A percentile compares a stretch with the other conserved stretches of the same genome.
phyloP scores from a whole-genome alignment of 176 grass and related monocot genomes.

The Phragmites australis region DNA sequence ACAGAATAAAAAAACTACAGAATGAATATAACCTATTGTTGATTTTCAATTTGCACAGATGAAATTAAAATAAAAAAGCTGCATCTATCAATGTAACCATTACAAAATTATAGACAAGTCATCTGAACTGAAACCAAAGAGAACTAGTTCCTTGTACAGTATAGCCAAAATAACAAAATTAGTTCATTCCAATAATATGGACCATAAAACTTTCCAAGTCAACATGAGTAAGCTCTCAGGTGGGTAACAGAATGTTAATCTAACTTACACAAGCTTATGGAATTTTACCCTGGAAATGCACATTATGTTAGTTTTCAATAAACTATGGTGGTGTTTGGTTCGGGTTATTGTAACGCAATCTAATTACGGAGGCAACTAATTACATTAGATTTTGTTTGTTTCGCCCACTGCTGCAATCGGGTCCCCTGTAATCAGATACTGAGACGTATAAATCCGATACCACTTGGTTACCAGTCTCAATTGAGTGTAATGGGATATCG shows the following conservation, averaged over 20 bases:
- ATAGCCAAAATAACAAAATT: not conserved
- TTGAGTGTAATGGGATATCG: too few relatives aligned
- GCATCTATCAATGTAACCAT: conserved; percentile 1
- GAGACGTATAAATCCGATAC: too few relatives aligned
- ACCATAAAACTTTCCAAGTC: not conserved
- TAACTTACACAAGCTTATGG: conserved; percentile 11
- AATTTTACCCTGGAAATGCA: not conserved
- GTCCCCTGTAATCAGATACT: too few relatives aligned
- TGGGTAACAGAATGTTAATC: not conserved
- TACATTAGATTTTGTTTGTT: too few relatives aligned
- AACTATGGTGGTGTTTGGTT: too few relatives aligned
- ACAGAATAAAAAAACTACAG: conserved; percentile 18
- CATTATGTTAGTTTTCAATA: not conserved
- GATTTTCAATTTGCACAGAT: conserved; percentile 8
- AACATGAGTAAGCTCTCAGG: not conserved
- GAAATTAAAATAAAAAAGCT: not conserved
- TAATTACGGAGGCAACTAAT: too few relatives aligned
- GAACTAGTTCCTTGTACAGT: too few relatives aligned
- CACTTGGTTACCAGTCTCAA: too few relatives aligned
- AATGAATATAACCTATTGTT: not conserved
- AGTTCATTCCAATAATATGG: not conserved
- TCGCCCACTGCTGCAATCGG: too few relatives aligned
- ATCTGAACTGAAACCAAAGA: conserved; percentile 13
- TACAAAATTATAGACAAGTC: not conserved
- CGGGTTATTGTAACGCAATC: too few relatives aligned